phyloP scores from a whole-genome alignment of 1,284 basidiomycete genomes.

The Trametes sp. region DNA sequence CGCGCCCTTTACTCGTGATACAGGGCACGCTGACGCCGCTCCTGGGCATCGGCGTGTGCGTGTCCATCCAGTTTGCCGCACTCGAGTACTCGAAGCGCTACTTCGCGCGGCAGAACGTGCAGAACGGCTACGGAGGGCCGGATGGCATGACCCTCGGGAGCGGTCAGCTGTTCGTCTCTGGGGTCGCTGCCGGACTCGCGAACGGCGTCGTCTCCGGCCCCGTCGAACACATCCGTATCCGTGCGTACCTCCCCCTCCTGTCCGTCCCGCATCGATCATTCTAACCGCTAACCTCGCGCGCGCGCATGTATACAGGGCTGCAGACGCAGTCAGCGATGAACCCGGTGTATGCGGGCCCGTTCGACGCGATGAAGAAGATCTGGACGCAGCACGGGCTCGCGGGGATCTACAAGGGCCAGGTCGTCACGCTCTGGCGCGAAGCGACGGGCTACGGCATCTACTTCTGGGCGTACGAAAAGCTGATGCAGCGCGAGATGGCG shows the following conservation, averaged over 20 bases:
- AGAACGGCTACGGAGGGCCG: slow-evolving; percentile 62
- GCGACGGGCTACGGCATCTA: slow-evolving; percentile 88
- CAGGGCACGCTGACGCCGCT: slow-evolving; percentile 94
- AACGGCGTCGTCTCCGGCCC: slow-evolving; percentile 95
- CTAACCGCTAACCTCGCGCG: slow-evolving; percentile 1
- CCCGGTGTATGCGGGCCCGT: slow-evolving; percentile 82
- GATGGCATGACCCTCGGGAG: slow-evolving; percentile 64
- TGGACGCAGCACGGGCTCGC: slow-evolving; percentile 76
- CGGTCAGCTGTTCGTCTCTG: slow-evolving; percentile 79
- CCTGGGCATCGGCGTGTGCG: slow-evolving; percentile 93
- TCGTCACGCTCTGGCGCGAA: slow-evolving; percentile 90
- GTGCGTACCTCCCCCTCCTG: slow-evolving; percentile 46
- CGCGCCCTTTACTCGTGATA: not conserved
- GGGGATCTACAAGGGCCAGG: slow-evolving; percentile 93
- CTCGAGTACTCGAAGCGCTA: slow-evolving; percentile 91
- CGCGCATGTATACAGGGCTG: slow-evolving; percentile 58
- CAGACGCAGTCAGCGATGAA: slow-evolving; percentile 87
- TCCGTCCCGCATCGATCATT: not conserved
- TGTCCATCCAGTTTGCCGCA: slow-evolving; percentile 96
- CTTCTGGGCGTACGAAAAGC: slow-evolving; percentile 93
- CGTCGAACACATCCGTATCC: slow-evolving; percentile 97
- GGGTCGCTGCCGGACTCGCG: slow-evolving; percentile 87
- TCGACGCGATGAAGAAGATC: slow-evolving; percentile 88
- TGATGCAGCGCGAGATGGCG: slow-evolving; percentile 87
- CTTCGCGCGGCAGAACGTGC: slow-evolving; percentile 70